Evolutionary conservation across 768 basidiomycete genomes (phyloP).

Genomic region (Phylloporus sp.): DNA sequence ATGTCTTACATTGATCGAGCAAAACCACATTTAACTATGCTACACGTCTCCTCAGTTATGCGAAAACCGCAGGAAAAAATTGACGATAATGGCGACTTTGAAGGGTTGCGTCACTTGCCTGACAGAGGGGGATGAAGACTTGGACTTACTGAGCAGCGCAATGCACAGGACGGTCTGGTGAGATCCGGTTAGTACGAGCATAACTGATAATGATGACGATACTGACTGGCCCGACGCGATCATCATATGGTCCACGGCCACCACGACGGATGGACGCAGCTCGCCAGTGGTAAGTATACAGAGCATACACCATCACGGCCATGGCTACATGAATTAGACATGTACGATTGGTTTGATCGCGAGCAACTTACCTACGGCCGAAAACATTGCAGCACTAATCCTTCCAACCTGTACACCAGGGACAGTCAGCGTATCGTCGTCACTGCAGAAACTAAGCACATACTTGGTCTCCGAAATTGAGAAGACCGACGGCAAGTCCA

Average conservation of each 20-base stretch:
- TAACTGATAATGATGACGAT: slow-evolving; percentile 6
- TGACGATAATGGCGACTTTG: slow-evolving; percentile 77
- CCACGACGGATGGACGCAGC: slow-evolving; percentile 89
- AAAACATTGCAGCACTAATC: slow-evolving; percentile 96
- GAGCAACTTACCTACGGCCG: slow-evolving; percentile 70
- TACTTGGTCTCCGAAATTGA: slow-evolving; percentile 98
- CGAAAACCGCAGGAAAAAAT: slow-evolving; percentile 81
- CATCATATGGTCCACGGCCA: slow-evolving; percentile 94
- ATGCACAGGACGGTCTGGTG: slow-evolving; percentile 76
- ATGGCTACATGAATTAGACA: slow-evolving; percentile 58
- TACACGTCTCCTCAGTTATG: slow-evolving; percentile 14
- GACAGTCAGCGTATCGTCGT: neutral
- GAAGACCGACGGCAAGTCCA: slow-evolving; percentile 89
- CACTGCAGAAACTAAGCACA: neutral
- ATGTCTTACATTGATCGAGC: slow-evolving; percentile 12
- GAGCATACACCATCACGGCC: slow-evolving; percentile 94
- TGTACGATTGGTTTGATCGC: neutral
- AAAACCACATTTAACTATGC: neutral
- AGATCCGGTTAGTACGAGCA: slow-evolving; percentile 9
- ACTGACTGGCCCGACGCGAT: slow-evolving; percentile 90
- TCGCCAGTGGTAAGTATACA: slow-evolving; percentile 95
- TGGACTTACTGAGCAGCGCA: slow-evolving; percentile 64
- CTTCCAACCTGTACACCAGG: slow-evolving; percentile 68
- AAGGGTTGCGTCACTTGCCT: neutral
- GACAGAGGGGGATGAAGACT: neutral